A percentile compares a stretch with the other conserved stretches of the same genome.
phyloP scores from a whole-genome alignment of 2,329 filamentous ascomycete genomes.

The Ophiostoma himal-ulmi region DNA sequence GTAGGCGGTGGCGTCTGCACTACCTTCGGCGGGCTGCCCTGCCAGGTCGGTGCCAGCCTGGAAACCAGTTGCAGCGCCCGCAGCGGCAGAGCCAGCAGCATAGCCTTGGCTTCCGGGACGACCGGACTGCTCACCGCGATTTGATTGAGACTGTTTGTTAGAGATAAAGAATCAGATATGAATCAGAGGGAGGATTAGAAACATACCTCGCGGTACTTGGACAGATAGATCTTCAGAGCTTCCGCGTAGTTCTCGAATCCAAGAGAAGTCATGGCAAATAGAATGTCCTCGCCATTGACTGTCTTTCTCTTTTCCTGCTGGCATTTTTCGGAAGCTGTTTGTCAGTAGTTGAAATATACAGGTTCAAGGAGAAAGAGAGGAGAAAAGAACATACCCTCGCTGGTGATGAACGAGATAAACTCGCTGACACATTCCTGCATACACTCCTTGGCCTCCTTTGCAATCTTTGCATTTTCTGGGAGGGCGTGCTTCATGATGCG shows the following conservation, averaged over 20 bases:
- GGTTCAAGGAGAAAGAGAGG: not conserved
- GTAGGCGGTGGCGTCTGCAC: slow-evolving; percentile 34
- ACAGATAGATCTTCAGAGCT: slow-evolving; percentile 94
- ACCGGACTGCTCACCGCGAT: slow-evolving; percentile 54
- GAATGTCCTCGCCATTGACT: slow-evolving; percentile 95
- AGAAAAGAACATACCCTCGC: slow-evolving; percentile 65
- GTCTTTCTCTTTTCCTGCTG: slow-evolving; percentile 99
- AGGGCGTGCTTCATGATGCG: slow-evolving; percentile 98
- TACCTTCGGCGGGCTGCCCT: slow-evolving; percentile 39
- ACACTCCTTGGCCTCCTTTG: slow-evolving; percentile 98
- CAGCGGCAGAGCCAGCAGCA: slow-evolving; percentile 39
- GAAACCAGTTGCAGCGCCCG: slow-evolving; percentile 40
- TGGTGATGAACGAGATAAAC: slow-evolving; percentile 99
- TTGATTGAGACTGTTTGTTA: slow-evolving; percentile 63
- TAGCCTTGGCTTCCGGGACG: slow-evolving; percentile 51
- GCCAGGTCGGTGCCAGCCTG: slow-evolving; percentile 41
- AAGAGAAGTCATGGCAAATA: slow-evolving; percentile 98
- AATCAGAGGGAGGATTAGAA: not conserved
- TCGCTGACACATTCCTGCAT: slow-evolving; percentile 99
- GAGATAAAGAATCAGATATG: not conserved
- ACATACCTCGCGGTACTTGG: slow-evolving; percentile 94
- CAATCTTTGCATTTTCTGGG: slow-evolving; percentile 97
- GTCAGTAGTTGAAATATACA: not conserved
- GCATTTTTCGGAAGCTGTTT: slow-evolving; percentile 90
- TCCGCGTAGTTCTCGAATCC: slow-evolving; percentile 99